Evolutionary conservation across 805 yeast species (phyloP), one percentile per base, ranked within the genome.

Genomic region (Kregervanrija fluxuum): DNA sequence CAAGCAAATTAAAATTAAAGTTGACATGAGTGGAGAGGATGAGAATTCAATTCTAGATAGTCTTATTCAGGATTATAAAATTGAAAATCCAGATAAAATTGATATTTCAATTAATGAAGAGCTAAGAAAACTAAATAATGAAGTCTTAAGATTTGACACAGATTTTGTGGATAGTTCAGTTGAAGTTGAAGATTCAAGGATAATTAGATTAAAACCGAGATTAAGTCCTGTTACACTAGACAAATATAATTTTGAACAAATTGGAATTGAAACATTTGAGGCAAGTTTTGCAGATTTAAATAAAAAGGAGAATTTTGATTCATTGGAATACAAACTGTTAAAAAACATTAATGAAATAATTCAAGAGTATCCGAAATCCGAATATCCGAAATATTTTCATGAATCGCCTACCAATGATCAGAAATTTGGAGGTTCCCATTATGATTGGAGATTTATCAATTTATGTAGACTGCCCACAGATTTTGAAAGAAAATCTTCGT

Each of bases 381-480:
- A 46, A 9, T 50, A 43, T 14, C 57, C 57, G 0, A 68, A 71
- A 44, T 68, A 66, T 51, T 73, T 73, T 47, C 59, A 62, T 42
- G 78, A 74, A 54, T 72, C 77, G 4, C 32, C 31, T 15, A 9
- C 45, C 16, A 30, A 38, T 8, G 43, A 47, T 11, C 41, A 45
- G 15, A 33, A 30, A 12, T 42, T 49, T 10, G 38, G 38, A 30
- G 45, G 41, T 2, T 41, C 38, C 8, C 28, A 34, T 3, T 70
- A 57, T 51, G 78, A 73, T 50, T 69, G 75, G 71, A 51, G 75
- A 37, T 72, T 72, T 48, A 70, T 70, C 56, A 56, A 57, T 44
- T 57, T 55, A 8, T 38, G 38, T 10, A 54, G 48, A 17, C 22
- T 54, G 17, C 28, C 33, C 30, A 42, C 50, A 2, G 52, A 52